Evolutionary conservation across 1,139 yeast genomes (phyloP), one percentile per base, ranked within the genome.

Genomic region (Lodderomyces elongisporus): DNA sequence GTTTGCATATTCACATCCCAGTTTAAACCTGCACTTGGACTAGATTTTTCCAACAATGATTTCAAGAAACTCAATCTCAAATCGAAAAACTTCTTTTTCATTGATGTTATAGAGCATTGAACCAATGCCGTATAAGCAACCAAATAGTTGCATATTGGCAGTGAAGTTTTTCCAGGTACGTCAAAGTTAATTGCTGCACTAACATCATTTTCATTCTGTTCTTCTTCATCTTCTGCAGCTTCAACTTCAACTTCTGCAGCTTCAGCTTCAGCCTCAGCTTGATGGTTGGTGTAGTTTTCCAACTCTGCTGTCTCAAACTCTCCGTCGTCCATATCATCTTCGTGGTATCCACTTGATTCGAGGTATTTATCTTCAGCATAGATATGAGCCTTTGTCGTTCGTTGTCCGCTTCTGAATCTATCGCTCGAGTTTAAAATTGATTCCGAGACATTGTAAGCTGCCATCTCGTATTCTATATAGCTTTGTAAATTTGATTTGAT

Each of bases 141-240:
- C 23, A 66, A 43, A 32, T 54, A 62, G 35, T 62, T 64, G 16
- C 57, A 47, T n/a, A 67, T 53, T 0, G 70, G 65, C 9, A 54
- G 42, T 2, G 54, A 38, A 26, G 49, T 49, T 17, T 46, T 46
- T 25, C 53, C 50, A 6, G 7, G 22, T 7, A 20, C 22, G 28
- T 4, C 17, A 25, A 14, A 4, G 4, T 4, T 7, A 22, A 7
- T 8, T 22, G n/a, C 8, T 12, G 13, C n/a, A 35, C 51, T 52
- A n/a, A 40, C 27, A 24, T 41, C 45, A 14, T 35, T 26, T 14
- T 35, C 36, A 18, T 34, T 20, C 28, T 27, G 34, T 17, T 31
- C 40, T 9, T 23, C 17, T 18, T 36, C 41, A 21, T 40, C 44
- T 18, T 35, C 33, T 17, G 5, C 8, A n/a, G 8, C 4, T 4